Base-by-base conservation (phyloP, 2,329 filamentous ascomycete species). In the Penicillium sp. region DNA sequence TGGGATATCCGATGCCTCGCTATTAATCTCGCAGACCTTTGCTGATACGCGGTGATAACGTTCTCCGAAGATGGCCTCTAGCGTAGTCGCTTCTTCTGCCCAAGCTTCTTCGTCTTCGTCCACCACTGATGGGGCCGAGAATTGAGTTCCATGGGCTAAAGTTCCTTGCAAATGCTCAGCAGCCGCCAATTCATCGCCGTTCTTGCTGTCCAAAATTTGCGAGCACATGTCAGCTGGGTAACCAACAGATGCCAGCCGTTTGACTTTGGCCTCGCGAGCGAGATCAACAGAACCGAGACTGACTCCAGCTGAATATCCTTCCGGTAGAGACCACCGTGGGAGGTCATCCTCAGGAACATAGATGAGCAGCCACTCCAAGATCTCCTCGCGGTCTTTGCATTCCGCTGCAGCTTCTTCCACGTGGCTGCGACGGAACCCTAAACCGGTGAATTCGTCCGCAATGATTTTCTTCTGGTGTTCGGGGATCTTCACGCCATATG, bases 261-360 rank as follows among this genome's bases (percentile, higher is more conserved):
- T 92, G 64, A 97, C 85, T 54, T 89, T 88, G 4, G 85, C 88
- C 71, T 97, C 92, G 63, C 86, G 85, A 69, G 86, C 89, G 58
- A 97, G 73, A 70, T 97, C 89, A 7, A 87, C 89, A 49, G 89
- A 89, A 1, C 87, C 93, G 61, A 99, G 87, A 43, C 88, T 91
- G 26, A 97, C 87, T 22, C 94, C 94, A 29, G 92, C 93, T 11
- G 89, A 87, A 72, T 99, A 99, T 59, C 87, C 89, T 74, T 95
- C 92, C 0, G 94, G 94, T 40, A 99, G 78, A 65, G 90, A 90
- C 92, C 93, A 97, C 7, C 84, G 80, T 1, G 94, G 94, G n/a
- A 97, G 78, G 67, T 97, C 94, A 70, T 99, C 94, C 70, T 99
- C 94, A 1, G 94, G 94, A 2, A 99, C 92, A 74, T 99, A 93